phyloP scores from a whole-genome alignment of 164 flowering plant species.

The Umbilicus rupestris region DNA sequence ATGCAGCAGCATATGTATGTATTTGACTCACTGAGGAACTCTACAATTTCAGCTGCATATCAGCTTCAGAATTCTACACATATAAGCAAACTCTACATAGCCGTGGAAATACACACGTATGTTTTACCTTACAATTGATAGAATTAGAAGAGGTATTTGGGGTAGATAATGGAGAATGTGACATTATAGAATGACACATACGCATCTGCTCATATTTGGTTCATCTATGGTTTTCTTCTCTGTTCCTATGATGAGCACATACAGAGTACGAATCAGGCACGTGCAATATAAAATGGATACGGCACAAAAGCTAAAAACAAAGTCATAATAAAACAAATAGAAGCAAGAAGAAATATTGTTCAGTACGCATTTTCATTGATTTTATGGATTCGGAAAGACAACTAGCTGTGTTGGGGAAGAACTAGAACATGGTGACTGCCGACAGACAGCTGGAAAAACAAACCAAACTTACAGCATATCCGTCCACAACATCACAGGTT shows the following conservation, averaged over 20 bases:
- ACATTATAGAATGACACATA: conserved; percentile 50
- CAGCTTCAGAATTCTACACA: not conserved
- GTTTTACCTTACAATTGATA: not conserved
- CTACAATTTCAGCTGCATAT: not conserved
- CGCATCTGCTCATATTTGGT: conserved; percentile 47
- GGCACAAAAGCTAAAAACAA: not conserved
- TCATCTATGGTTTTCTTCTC: conserved; percentile 41
- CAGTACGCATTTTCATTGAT: not conserved
- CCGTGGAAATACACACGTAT: not conserved
- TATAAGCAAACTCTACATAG: not conserved
- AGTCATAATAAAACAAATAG: not conserved
- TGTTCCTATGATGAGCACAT: conserved; percentile 20
- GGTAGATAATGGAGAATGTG: not conserved
- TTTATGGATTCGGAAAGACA: not conserved
- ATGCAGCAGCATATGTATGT: not conserved
- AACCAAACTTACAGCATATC: not conserved
- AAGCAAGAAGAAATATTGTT: no score
- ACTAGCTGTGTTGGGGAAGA: not conserved
- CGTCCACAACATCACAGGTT: not conserved
- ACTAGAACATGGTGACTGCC: no score
- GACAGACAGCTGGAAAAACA: not conserved
- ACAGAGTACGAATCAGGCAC: not conserved
- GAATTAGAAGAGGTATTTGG: not conserved
- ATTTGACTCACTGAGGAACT: not conserved
- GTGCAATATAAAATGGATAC: not conserved